Base-by-base conservation (phyloP, 169 alveolate genomes). In the Plasmodium sp. region DNA sequence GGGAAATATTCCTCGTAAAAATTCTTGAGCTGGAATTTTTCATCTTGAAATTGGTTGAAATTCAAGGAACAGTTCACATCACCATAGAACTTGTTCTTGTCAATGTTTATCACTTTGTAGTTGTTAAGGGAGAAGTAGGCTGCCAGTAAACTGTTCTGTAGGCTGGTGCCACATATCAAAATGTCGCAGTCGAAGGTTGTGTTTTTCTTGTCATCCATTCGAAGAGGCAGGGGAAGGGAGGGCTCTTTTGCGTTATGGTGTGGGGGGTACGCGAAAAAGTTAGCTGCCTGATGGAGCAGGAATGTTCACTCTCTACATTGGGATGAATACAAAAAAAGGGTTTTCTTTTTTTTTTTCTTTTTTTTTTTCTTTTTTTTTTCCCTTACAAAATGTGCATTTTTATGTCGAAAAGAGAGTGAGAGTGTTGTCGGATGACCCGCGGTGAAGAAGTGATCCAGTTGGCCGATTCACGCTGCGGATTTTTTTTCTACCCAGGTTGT, bases 61-160 rank as follows among this genome's bases (percentile, higher is more conserved):
- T 54, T 85, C 27, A 85, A 75, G 34, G 93, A 85, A 85, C 93
- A 74, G 67, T 85, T 85, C 7, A 75, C 84, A 54, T 85, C 93
- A 54, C 93, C 93, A 75, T 85, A 85, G 72, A 75, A 85, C 22
- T 51, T 75, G 45, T 85, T 85, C 67, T 85, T 85, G 45, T 85
- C 93, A 85, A 85, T 85, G 33, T 85, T 74, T 85, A 85, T 85
- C 67, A 85, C 93, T 54, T 85, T 85, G 71, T 85, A 85, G 71
- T 77, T 77, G 7, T 85, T 85, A 51, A 85, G 51, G 73, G 93
- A 85, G 41, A 85, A 85, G 67, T 85, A 85, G 43, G 71, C 84
- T 51, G 93, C 77, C 12, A 85, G 67, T 51, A 85, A 74, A 16
- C 48, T 85, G 45, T 85, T 85, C 85, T 75, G 34, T 67, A 85